A percentile compares a stretch with the other conserved stretches of the same genome.
Conservation (phyloP, 805 yeast genomes). For the Millerago galiae region DNA sequence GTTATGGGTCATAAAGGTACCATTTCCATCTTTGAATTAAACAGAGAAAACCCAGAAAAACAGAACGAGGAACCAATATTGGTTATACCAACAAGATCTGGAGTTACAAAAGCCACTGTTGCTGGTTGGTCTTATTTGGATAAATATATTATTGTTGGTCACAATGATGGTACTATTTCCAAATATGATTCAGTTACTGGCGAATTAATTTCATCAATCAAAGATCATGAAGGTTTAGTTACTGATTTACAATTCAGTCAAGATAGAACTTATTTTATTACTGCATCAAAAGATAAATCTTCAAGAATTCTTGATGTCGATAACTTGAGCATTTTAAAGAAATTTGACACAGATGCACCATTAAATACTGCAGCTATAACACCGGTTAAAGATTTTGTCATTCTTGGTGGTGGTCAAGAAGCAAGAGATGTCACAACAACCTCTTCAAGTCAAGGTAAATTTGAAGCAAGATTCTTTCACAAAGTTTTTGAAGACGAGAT, state of each 20-base stretch:
- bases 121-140: constrained; percentile 86
- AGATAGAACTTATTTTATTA: constrained; percentile 84
- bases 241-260: constrained; percentile 88
- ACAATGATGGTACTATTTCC: constrained; percentile 78
- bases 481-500: constrained; percentile 93
- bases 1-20: constrained; percentile 88
- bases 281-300: constrained; percentile 87
- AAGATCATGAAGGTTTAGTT: constrained; percentile 69
- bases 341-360: constrained; percentile 83
- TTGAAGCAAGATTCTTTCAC: constrained; percentile 94
- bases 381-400: constrained; percentile 84
- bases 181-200: constrained; percentile 78
- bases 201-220: constrained; percentile 48
- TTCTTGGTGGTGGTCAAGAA: constrained; percentile 98
- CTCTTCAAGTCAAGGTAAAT: constrained; percentile 86
- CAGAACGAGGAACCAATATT: constrained; percentile 52
- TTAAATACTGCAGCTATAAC: constrained; percentile 94
- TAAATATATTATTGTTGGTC: constrained; percentile 74
- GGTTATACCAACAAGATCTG: constrained; percentile 53
- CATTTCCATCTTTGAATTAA: constrained; percentile 59
- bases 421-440: constrained; percentile 99
- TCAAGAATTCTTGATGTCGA: constrained; percentile 77
- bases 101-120: constrained; percentile 60
- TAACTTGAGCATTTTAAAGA: constrained; percentile 62
- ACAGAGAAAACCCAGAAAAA: constrained; percentile 37